Conservation (phyloP, 169 alveolate genomes). For the Eimeria acervulina region DNA sequence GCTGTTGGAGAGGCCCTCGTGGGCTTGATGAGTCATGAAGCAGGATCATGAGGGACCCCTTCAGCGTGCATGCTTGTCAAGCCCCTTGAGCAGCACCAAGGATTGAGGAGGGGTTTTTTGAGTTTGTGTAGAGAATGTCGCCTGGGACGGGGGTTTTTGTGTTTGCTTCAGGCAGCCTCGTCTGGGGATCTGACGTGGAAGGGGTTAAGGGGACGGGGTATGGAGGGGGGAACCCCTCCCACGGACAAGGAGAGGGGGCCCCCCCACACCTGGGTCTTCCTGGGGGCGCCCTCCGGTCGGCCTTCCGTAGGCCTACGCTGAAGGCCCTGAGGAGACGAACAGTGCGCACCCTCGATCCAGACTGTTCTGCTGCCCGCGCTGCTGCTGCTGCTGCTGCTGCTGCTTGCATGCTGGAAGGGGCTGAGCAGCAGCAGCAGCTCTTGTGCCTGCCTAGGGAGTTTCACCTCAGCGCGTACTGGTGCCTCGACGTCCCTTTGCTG, state of each 20-base stretch:
- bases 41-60: not conserved
- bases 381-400: slow-evolving; percentile 15
- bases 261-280: not conserved
- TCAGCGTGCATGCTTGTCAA: not conserved
- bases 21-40: not conserved
- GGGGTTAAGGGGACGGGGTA: not conserved
- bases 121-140: not conserved
- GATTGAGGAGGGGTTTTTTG: too few relatives aligned
- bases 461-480: slow-evolving; percentile 77
- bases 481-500: slow-evolving; percentile 74
- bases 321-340: slow-evolving; percentile 61
- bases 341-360: slow-evolving; percentile 56
- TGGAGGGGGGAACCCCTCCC: slow-evolving; percentile 28
- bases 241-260: slow-evolving; percentile 11
- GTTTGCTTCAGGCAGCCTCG: slow-evolving; percentile 17
- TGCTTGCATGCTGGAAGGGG: not conserved
- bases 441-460: slow-evolving; percentile 74
- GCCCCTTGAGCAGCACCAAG: not conserved
- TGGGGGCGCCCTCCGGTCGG: slow-evolving; percentile 34
- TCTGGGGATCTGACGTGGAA: slow-evolving; percentile 61
- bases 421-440: slow-evolving; percentile 14
- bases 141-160: not conserved
- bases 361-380: slow-evolving; percentile 8
- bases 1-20: not conserved
- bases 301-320: slow-evolving; percentile 50